Base-by-base conservation (phyloP, 352 stramenopile genomes). In the Phytophthora colocasiae region DNA sequence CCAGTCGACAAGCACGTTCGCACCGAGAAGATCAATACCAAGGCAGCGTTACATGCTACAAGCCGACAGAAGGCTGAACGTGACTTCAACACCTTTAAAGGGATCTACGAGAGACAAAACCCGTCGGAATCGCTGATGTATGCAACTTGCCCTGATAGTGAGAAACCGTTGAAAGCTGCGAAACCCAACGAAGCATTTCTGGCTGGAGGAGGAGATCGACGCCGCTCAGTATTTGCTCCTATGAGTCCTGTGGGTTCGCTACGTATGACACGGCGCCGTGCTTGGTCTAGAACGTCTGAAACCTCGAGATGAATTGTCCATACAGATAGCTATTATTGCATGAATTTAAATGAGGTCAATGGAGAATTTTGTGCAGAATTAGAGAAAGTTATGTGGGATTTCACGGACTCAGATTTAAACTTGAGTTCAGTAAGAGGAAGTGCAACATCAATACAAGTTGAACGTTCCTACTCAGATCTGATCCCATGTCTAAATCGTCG, bases 151-250 rank as follows among this genome's bases (percentile, higher is more conserved):
- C 27, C 34, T 0, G 60, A 70, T 6, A 66, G n/a, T 40, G 60
- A 69, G 3, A 66, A 58, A 45, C 53, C 60, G 10, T 12, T 74
- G 14, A 24, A 38, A 40, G 66, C 66, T 55, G 66, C 66, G 4
- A 69, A 65, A 19, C 66, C 66, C 2, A 74, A 74, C 29, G 66
- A 74, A 22, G 66, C 54, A 1, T 70, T 70, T 22, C 38, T 70
- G 47, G 66, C 66, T 41, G 52, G 52, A 9, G 31, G 53, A 29
- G 52, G 60, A 5, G 59, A 62, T 1, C 47, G 60, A 58, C 59
- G 60, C 40, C 52, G 48, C 17, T 74, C 66, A 1, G 12, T 70
- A 43, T 47, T 59, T 40, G 39, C 26, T 17, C 50, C 60, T 11
- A 61, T 8, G n/a, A 73, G 60, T 7, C 53, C 59, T 7, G 53